Evolutionary conservation across 306 rosid genomes (phyloP), one percentile per base, ranked within the genome.

Genomic region (Cyamopsis tetragonoloba): DNA sequence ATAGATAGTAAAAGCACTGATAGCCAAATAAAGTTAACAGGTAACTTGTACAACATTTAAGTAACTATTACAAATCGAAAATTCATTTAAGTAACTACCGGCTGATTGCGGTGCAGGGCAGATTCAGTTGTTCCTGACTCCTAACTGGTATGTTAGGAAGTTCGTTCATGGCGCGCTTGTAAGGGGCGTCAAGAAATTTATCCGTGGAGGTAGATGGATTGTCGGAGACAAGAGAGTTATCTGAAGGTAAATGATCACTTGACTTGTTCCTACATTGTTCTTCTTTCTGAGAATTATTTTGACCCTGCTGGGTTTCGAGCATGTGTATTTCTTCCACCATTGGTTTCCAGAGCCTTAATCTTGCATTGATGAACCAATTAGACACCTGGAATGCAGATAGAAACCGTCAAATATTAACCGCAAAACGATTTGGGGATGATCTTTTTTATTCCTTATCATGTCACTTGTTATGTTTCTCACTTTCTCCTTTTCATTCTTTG

Each of bases 341-440:
- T 35, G 98, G 98, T 68, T 92, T 92, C 98, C 98, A 92, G 0
- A 91, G 87, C 85, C 97, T 79, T 42, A 91, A 96, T 74, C 97
- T 87, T 56, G 97, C 97, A 72, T 91, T 91, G 37, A 91, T 91
- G 75, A 91, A 91, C 97, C 97, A 91, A 77, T 91, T 91, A 4
- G 97, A 91, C 14, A 92, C 95, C 98, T 92, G 59, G 2, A 22
- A 53, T 39, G 55, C 0, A 20, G 24, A 46, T 3, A 27, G 5
- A 46, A 3, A 13, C 43, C 22, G 58, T 51, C 49, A 22, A 55
- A 61, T 35, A 47, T 57, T 43, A n/a, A n/a, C n/a, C n/a, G n/a
- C n/a, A n/a, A 27, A 34, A 47, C 56, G 15, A 73, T n/a, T n/a
- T n/a, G n/a, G n/a, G n/a, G n/a, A n/a, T n/a, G 4, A 31, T 8